A percentile compares a stretch with the other conserved stretches of the same genome.
Evolutionary conservation across 371 early-diverging fungal species (phyloP).

Genomic region (Smittium mucronatum): DNA sequence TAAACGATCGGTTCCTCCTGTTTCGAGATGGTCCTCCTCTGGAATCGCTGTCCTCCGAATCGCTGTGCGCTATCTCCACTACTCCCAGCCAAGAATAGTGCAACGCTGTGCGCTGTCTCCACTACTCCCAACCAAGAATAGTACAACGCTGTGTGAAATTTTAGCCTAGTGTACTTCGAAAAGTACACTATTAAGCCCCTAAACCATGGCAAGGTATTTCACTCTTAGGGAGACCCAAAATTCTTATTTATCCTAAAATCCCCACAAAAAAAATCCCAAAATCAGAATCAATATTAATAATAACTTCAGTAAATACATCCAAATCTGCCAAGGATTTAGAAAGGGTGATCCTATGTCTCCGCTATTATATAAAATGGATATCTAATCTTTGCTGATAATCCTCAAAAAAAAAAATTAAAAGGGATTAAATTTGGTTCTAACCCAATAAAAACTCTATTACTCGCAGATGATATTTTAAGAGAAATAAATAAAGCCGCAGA

Average conservation of each 20-base stretch:
- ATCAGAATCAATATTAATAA: slow-evolving; percentile 9
- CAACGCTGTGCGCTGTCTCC: too few species aligned
- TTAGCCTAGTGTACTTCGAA: too few species aligned
- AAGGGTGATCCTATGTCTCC: slow-evolving; percentile 18
- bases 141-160: too few species aligned
- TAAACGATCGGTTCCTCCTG: too few species aligned
- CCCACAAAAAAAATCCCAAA: background rate
- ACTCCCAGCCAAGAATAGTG: too few species aligned
- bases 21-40: too few species aligned
- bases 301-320: background rate
- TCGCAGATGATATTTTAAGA: slow-evolving; percentile 15
- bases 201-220: too few species aligned
- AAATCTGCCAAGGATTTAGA: slow-evolving; percentile 10
- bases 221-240: too few species aligned
- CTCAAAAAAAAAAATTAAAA: background rate
- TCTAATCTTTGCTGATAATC: slow-evolving; percentile 13
- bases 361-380: slow-evolving; percentile 13
- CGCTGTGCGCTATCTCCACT: too few species aligned
- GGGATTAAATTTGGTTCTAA: background rate
- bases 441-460: slow-evolving; percentile 1
- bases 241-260: background rate
- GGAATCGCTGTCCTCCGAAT: too few species aligned
- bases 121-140: too few species aligned
- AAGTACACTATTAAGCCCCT: too few species aligned
- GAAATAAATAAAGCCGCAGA: background rate